A percentile compares a stretch with the other conserved stretches of the same genome.
Conservation (phyloP, 176 grass and related monocot species). For the Triticum dicoccoides region DNA sequence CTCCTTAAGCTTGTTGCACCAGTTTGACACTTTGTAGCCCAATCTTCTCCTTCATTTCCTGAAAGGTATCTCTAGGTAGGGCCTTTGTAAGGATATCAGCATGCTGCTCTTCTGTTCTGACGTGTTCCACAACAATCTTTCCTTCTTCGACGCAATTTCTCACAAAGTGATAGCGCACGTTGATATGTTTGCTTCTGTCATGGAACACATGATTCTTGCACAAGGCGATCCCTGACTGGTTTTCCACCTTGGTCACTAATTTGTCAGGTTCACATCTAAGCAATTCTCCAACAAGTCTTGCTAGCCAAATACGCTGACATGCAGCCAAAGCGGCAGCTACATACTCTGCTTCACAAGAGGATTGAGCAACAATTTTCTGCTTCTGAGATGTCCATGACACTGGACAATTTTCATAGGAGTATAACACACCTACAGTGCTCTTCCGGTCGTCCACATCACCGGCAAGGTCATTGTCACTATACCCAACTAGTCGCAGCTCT, state of each 20-base stretch:
- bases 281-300: background rate
- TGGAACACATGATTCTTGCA: background rate
- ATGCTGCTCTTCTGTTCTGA: background rate
- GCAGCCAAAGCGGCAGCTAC: background rate
- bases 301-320: background rate
- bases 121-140: background rate
- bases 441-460: background rate
- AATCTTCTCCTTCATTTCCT: background rate
- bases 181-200: background rate
- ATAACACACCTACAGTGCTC: background rate
- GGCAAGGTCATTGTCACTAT: background rate
- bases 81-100: background rate
- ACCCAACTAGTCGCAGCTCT: background rate
- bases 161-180: background rate
- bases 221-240: background rate
- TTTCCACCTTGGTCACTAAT: background rate
- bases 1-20: background rate
- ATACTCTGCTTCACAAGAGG: background rate
- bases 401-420: background rate
- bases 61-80: background rate
- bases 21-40: background rate
- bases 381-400: too few relatives aligned
- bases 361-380: too few relatives aligned
- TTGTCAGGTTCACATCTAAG: background rate
- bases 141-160: background rate